These are phyloP conservation scores for Sugiyamaella japonica DNA, from an alignment of 1,139 yeast species.

Conservation along the genomic window DNA sequence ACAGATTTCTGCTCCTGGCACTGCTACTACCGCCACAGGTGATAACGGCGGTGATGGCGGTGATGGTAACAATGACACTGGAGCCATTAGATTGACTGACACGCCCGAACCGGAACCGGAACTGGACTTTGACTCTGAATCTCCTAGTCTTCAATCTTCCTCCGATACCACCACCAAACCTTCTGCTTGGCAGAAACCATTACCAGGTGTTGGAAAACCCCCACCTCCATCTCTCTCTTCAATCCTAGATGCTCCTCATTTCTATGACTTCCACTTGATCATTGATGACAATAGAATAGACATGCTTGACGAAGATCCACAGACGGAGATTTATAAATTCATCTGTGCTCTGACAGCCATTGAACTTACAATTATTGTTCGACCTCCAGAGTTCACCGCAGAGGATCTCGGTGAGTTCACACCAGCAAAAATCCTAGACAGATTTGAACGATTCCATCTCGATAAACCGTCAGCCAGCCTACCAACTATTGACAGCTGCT, in stretches of 20 bases:
- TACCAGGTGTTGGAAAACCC: constrained; percentile 8
- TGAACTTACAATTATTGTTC: constrained; percentile 26
- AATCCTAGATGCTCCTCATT: constrained; percentile 5
- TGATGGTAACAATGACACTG: not conserved
- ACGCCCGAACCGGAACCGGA: constrained; percentile 1
- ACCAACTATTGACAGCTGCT: constrained; percentile 33
- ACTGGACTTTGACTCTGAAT: not conserved
- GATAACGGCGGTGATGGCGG: not conserved
- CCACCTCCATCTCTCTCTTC: constrained; percentile 5
- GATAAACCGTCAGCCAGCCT: constrained; percentile 29
- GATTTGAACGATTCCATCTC: constrained; percentile 29
- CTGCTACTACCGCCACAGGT: not conserved
- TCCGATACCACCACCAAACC: not conserved
- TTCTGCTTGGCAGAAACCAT: constrained; percentile 6
- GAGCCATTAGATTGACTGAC: not conserved
- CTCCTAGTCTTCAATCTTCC: not conserved
- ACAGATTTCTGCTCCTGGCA: constrained; percentile 15
- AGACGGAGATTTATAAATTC: constrained; percentile 28
- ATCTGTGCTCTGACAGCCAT: constrained; percentile 27
- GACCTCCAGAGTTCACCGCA: constrained; percentile 31
- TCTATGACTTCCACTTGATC: constrained; percentile 29
- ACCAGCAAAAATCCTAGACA: constrained; percentile 25
- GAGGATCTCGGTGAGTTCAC: constrained; percentile 30
- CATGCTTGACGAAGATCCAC: constrained; percentile 15
- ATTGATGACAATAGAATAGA: constrained; percentile 12